Percentiles rank a stretch among this genome's conserved stretches.
Conservation (phyloP, 768 basidiomycete species). For the Panellus pusillus region DNA sequence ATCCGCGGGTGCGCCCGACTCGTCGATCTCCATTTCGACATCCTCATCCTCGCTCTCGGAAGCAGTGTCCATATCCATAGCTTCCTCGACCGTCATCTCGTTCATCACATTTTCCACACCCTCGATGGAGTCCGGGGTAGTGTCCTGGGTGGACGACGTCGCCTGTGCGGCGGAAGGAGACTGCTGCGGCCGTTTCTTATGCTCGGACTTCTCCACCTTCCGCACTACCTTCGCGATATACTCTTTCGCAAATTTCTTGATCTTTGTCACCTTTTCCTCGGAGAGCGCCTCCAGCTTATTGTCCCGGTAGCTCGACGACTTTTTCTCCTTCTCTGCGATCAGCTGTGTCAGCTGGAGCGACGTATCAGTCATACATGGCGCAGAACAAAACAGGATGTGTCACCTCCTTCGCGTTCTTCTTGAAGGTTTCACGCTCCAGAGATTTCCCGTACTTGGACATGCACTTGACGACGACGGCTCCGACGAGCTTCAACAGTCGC, state of each 20-base stretch:
- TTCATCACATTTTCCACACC: slow-evolving; percentile 33
- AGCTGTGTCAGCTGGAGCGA: slow-evolving; percentile 70
- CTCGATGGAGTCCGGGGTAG: slow-evolving; percentile 43
- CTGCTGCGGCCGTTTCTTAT: slow-evolving; percentile 29
- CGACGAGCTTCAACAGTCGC: slow-evolving; percentile 76
- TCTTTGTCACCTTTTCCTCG: slow-evolving; percentile 85
- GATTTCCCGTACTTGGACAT: slow-evolving; percentile 87
- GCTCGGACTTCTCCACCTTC: slow-evolving; percentile 56
- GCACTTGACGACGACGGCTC: slow-evolving; percentile 85
- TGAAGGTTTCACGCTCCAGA: slow-evolving; percentile 82
- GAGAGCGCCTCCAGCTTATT: slow-evolving; percentile 72
- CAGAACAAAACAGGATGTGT: slow-evolving; percentile 22
- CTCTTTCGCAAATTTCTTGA: slow-evolving; percentile 85
- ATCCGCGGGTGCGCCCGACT: not conserved
- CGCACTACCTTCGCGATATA: slow-evolving; percentile 81
- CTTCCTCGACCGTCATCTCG: slow-evolving; percentile 43
- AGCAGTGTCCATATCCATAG: slow-evolving; percentile 43
- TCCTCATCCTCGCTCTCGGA: slow-evolving; percentile 33
- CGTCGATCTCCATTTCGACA: slow-evolving; percentile 19
- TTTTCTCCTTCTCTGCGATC: slow-evolving; percentile 95
- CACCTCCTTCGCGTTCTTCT: slow-evolving; percentile 94
- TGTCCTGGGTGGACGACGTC: slow-evolving; percentile 39
- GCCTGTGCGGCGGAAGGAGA: slow-evolving; percentile 28
- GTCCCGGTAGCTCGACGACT: slow-evolving; percentile 76
- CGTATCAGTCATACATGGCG: not conserved